phyloP scores from a whole-genome alignment of 257 asterid species.

The Fraxinus cuspidata region DNA sequence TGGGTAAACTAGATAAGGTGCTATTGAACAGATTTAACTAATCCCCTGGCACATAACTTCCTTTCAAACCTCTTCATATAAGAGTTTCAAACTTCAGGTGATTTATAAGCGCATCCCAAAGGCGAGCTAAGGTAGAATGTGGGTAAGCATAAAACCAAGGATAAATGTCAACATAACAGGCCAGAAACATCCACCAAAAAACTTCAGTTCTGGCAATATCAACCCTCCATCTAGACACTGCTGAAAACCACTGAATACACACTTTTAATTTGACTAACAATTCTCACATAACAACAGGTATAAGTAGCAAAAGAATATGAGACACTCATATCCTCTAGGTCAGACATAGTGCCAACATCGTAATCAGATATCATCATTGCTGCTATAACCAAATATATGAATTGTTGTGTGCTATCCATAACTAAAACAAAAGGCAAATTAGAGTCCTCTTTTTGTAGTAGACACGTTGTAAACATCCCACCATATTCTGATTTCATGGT shows the following conservation, averaged over 20 bases:
- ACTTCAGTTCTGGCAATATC: background rate
- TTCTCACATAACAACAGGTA: background rate
- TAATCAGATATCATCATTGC: background rate
- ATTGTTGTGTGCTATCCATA: background rate
- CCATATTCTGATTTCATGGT: background rate
- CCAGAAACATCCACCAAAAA: background rate
- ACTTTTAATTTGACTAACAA: background rate
- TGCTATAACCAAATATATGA: background rate
- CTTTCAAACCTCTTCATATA: background rate
- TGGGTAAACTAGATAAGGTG: background rate
- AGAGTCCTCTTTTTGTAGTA: background rate
- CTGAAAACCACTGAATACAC: background rate
- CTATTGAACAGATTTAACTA: background rate
- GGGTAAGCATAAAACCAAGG: background rate
- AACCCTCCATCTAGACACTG: constrained; percentile 1
- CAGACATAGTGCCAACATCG: background rate
- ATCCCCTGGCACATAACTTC: background rate
- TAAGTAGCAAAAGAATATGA: background rate
- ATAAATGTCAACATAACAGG: background rate
- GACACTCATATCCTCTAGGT: background rate
- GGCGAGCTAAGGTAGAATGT: background rate
- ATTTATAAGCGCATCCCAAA: background rate
- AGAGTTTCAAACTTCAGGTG: background rate
- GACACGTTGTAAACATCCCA: background rate
- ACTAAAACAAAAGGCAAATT: background rate